phyloP scores from a whole-genome alignment of 2,329 filamentous ascomycete species.

The Claviceps arundinis region DNA sequence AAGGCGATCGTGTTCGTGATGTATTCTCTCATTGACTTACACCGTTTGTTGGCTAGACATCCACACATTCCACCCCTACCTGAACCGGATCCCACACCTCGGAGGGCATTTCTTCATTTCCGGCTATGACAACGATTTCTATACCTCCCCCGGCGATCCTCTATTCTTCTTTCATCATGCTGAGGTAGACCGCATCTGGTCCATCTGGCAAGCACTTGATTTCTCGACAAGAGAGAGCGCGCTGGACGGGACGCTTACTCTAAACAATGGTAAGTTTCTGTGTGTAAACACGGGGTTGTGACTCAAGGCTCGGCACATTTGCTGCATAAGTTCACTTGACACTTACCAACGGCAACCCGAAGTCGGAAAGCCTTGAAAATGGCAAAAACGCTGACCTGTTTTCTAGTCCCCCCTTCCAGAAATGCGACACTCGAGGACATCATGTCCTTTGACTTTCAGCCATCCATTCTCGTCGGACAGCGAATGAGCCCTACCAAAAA shows the following conservation, averaged over 20 bases:
- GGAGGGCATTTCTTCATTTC: not conserved
- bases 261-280: conserved; percentile 1
- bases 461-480: not conserved
- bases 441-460: not conserved
- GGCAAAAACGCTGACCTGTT: not conserved
- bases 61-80: not conserved
- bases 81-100: not conserved
- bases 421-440: not conserved
- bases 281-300: not conserved
- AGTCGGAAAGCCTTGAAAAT: too few relatives aligned
- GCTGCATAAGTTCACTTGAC: not conserved
- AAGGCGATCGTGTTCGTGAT: too few relatives aligned
- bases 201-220: conserved; percentile 6
- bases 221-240: not conserved
- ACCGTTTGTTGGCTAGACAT: not conserved
- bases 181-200: conserved; percentile 4
- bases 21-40: not conserved
- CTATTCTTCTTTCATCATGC: conserved; percentile 4
- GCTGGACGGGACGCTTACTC: not conserved
- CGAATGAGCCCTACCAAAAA: not conserved
- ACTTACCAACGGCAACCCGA: not conserved
- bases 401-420: not conserved
- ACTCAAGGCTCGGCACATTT: too few relatives aligned
- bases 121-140: conserved; percentile 4
- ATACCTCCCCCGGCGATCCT: conserved; percentile 2